A percentile compares a stretch with the other conserved stretches of the same genome.
Conservation (phyloP, 441 rosid genomes). For the Aleurites moluccanus region DNA sequence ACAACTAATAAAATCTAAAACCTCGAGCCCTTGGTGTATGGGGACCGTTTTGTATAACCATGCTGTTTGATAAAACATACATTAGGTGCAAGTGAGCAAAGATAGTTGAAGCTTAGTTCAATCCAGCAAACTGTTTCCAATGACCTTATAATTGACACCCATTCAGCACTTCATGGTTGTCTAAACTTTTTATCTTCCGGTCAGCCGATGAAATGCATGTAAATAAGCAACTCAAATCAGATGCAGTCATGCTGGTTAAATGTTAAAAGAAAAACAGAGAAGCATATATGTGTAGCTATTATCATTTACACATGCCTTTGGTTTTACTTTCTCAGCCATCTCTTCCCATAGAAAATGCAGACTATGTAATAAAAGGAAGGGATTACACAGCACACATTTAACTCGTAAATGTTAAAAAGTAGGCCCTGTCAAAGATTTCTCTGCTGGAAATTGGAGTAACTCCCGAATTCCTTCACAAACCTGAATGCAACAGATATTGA, state of each 20-base stretch:
- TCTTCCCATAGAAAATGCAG: not conserved
- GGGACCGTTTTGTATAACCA: too few species aligned
- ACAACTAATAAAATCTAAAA: too few species aligned
- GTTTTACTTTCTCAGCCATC: not conserved
- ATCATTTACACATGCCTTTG: not conserved
- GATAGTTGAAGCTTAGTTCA: too few species aligned
- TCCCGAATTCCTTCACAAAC: slow-evolving; percentile 78
- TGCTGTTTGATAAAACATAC: too few species aligned
- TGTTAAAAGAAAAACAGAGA: not conserved
- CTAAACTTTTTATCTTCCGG: too few species aligned
- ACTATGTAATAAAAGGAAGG: slow-evolving; percentile 1
- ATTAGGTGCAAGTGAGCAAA: too few species aligned
- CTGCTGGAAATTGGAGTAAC: slow-evolving; percentile 66
- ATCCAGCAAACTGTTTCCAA: too few species aligned
- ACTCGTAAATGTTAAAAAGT: slow-evolving; percentile 27
- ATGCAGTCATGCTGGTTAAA: not conserved
- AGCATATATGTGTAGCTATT: not conserved
- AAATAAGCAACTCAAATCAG: too few species aligned
- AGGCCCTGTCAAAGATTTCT: slow-evolving; percentile 40
- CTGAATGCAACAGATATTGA: slow-evolving; percentile 30
- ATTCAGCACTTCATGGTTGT: too few species aligned
- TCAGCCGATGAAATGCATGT: too few species aligned
- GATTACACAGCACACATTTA: not conserved
- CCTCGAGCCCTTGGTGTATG: too few species aligned
- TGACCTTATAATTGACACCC: too few species aligned